Conservation (phyloP, 345 rosid species). For the Pugionium cornutum region DNA sequence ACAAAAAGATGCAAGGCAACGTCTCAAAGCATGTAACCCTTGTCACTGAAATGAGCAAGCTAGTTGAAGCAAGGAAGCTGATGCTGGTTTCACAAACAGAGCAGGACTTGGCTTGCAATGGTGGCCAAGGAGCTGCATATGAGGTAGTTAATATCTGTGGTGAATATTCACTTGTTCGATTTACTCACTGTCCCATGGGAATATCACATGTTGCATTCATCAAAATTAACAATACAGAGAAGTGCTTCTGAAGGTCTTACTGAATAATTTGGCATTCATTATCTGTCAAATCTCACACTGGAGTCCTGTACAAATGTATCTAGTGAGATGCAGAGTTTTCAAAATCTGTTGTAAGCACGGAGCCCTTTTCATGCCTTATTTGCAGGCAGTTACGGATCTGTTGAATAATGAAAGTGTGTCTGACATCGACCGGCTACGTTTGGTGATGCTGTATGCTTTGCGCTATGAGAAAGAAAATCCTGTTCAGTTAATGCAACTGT, state of each 20-base stretch:
- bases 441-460: conserved; percentile 92
- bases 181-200: conserved; percentile 2
- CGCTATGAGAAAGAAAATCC: conserved; percentile 98
- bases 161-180: conserved; percentile 6
- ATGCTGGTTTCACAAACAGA: conserved; percentile 92
- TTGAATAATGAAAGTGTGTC: conserved; percentile 79
- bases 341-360: conserved; percentile 13
- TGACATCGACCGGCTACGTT: conserved; percentile 78
- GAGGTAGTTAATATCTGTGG: conserved; percentile 55
- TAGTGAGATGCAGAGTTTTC: background rate
- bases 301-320: background rate
- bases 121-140: conserved; percentile 97
- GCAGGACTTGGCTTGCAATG: conserved; percentile 97
- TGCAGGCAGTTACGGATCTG: conserved; percentile 92
- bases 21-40: conserved; percentile 95
- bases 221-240: background rate
- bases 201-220: conserved; percentile 12
- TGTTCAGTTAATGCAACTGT: conserved; percentile 95
- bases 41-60: conserved; percentile 97
- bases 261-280: conserved; percentile 3
- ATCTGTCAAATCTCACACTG: background rate
- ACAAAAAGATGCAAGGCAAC: conserved; percentile 95
- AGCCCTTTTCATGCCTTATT: conserved; percentile 22
- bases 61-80: conserved; percentile 89
- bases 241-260: conserved; percentile 4